Evolutionary conservation across 2,329 filamentous ascomycete genomes (phyloP), one percentile per base, ranked within the genome.

Genomic region (Capronia epimyces): DNA sequence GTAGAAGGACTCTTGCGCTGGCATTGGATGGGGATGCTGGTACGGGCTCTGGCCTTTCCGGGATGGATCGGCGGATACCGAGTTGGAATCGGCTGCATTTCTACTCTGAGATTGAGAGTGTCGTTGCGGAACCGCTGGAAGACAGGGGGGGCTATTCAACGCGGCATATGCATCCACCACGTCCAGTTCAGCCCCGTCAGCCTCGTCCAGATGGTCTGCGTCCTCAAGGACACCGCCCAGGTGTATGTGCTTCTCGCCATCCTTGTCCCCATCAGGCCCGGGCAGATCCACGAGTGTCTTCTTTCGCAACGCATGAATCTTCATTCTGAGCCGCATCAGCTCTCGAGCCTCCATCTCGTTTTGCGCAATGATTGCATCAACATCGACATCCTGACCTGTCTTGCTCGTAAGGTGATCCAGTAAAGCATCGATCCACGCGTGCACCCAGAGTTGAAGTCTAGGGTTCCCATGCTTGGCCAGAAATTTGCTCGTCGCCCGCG

Each of bases 391-490:
- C 13, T 46, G 37, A 5, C 48, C 42, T 5, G 47, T 53, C 8
- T 27, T 24, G 15, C 34, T 21, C 29, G 29, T 16, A 8, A 55
- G 18, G 36, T 32, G 41, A 2, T 20, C 13, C 15, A 25, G 22
- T 40, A 55, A 12, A n/a, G 15, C 40, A 10, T 50, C 41, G 21
- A 55, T 52, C 56, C 56, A 59, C 8, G 43, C 34, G 6, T 49
- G 42, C 4, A 57, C 45, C 56, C 56, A 59, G 1, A 29, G 13
- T n/a, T 50, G 50, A 4, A 59, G 46, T 25, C 49, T 37, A 2
- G 56, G 56, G 15, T 46, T 32, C 6, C 54, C 53, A 37, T 51
- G 42, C 32, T 53, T 55, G 2, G 43, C 51, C 18, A 56, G 44
- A 39, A 48, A 50, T 32, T 22, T 40, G 21, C 32, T 43, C 7